A percentile compares a stretch with the other conserved stretches of the same genome.
Evolutionary conservation across 2,329 filamentous ascomycete species (phyloP).

Genomic region (Orbilia brochopaga): DNA sequence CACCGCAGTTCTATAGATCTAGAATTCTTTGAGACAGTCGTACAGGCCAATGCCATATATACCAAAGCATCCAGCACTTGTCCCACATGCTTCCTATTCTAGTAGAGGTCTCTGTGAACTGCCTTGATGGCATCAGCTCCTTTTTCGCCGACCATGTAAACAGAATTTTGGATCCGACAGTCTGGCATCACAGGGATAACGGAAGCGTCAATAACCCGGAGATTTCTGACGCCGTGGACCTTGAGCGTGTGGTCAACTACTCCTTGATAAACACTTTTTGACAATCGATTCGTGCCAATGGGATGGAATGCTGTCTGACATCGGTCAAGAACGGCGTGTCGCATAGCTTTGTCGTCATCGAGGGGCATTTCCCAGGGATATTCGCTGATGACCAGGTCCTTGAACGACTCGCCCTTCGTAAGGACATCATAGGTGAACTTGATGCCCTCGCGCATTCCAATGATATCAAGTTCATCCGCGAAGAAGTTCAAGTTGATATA

Average conservation of each 20-base stretch:
- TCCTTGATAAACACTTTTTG: constrained; percentile 57
- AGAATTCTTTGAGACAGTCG: no score
- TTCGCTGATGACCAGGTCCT: constrained; percentile 63
- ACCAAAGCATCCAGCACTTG: no score
- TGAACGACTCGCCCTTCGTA: constrained; percentile 65
- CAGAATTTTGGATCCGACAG: constrained; percentile 67
- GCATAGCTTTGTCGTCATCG: constrained; percentile 65
- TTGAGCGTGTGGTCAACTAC: constrained; percentile 57
- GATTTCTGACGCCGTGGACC: constrained; percentile 64
- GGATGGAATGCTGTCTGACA: constrained; percentile 67
- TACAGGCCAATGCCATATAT: no score
- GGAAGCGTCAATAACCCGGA: constrained; percentile 66
- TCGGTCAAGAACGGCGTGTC: constrained; percentile 65
- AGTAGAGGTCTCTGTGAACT: constrained; percentile 46
- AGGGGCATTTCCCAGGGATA: constrained; percentile 69
- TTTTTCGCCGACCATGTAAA: constrained; percentile 69
- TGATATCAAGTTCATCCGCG: constrained; percentile 63
- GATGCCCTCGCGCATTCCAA: constrained; percentile 67
- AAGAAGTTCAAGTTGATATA: constrained; percentile 61
- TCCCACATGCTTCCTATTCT: no score
- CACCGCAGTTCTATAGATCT: no score
- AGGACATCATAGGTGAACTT: constrained; percentile 66
- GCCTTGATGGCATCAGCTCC: constrained; percentile 62
- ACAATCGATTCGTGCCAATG: constrained; percentile 65
- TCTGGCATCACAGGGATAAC: constrained; percentile 65